A percentile compares a stretch with the other conserved stretches of the same genome.
These are phyloP conservation scores for Thymus mandschuricus DNA, from an alignment of 257 asterid genomes.

Conservation along the genomic window DNA sequence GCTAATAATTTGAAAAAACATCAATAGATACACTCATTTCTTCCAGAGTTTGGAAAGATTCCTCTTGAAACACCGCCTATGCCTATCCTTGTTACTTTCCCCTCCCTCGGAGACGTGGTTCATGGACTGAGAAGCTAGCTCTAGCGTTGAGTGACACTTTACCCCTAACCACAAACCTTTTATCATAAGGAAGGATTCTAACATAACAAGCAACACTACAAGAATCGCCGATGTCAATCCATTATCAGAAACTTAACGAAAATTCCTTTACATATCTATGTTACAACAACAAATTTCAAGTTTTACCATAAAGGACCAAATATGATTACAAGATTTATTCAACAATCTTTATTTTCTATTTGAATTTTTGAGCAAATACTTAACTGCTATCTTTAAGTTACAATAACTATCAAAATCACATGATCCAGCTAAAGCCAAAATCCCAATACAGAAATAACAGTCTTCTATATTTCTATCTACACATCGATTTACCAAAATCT, in stretches of 20 bases:
- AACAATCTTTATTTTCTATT: no score
- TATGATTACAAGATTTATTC: slow-evolving; percentile 1
- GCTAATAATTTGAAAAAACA: not conserved
- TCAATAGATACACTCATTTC: not conserved
- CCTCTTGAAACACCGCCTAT: not conserved
- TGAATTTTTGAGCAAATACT: no score
- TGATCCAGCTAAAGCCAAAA: slow-evolving; percentile 21
- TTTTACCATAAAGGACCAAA: slow-evolving; percentile 11
- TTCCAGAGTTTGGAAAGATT: not conserved
- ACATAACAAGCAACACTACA: slow-evolving; percentile 10
- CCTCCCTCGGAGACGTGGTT: not conserved
- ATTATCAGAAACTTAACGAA: not conserved
- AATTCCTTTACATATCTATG: not conserved
- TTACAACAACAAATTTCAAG: not conserved
- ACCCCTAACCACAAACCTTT: not conserved
- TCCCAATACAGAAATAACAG: slow-evolving; percentile 14
- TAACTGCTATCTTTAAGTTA: not conserved
- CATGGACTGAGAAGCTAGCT: not conserved
- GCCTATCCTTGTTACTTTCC: not conserved
- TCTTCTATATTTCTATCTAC: not conserved
- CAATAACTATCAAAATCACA: slow-evolving; percentile 20
- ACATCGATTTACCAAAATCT: not conserved
- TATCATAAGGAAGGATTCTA: not conserved
- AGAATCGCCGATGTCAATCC: not conserved
- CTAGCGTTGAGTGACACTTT: not conserved